Base-by-base conservation (phyloP, 2,329 filamentous ascomycete species). In the Fragosphaeria purpurea region DNA sequence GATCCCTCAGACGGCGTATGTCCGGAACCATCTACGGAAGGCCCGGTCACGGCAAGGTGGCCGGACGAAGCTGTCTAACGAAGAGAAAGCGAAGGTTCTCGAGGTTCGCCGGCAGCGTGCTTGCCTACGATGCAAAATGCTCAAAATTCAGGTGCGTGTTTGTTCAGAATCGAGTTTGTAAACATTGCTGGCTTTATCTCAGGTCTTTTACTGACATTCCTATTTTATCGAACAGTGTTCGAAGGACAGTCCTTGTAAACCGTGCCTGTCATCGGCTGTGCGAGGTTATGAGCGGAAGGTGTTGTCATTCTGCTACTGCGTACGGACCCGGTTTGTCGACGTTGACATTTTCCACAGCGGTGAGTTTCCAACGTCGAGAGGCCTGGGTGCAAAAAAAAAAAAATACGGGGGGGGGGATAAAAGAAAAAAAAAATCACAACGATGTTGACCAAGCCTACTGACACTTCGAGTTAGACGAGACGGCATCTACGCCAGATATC, bases 291-390 rank as follows among this genome's bases (percentile, higher is more conserved):
- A 60, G 53, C 56, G 59, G 39, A 63, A 59, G 48, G 61, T 62
- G 0, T 42, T 63, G 46, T 61, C 59, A 1, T 62, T 61, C 40
- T 61, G 59, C 52, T 63, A 60, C 58, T 62, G 59, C 51, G 57
- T 63, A 11, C 54, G 61, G 7, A 62, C 61, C 6, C 54, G 57
- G 9, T 63, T 62, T 48, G 53, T 48, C 52, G 61, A 63, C 47
- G 58, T 62, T 42, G 60, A 64, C 53, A 63, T 63, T 42, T 61
- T 61, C 32, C 53, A 54, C 7, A 53, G 46, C 12, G 49, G 55
- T 56, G 33, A 37, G 54, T 44, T 3, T 32, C 30, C 37, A 22
- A 41, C 5, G 33, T 4, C 34, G 33, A 45, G 30, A 50, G 30
- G n/a, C 30, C 46, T 37, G 35, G 11, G 35, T 7, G 30, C 38